Conservation (phyloP, 805 yeast species). For the Scheffersomyces spartinae region DNA sequence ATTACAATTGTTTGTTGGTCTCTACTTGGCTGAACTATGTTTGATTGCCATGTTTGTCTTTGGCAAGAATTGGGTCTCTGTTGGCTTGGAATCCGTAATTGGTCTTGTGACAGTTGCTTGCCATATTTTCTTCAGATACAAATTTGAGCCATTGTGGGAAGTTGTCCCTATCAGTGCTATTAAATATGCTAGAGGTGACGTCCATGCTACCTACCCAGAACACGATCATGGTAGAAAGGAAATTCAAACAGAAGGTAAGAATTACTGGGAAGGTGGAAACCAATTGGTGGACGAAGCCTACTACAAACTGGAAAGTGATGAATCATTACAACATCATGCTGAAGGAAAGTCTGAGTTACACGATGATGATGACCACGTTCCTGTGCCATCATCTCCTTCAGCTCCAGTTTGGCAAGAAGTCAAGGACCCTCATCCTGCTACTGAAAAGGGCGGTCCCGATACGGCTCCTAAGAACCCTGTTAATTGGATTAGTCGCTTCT, state of each 20-base stretch:
- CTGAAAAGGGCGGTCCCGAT: constrained; percentile 2
- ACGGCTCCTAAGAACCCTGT: constrained; percentile 12
- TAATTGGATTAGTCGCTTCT: constrained; percentile 21
- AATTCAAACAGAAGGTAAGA: constrained; percentile 39
- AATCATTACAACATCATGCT: background rate
- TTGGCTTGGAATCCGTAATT: constrained; percentile 55
- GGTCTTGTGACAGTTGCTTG: constrained; percentile 44
- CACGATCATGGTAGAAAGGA: constrained; percentile 56
- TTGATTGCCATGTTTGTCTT: constrained; percentile 62
- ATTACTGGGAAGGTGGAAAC: constrained; percentile 34
- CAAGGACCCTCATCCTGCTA: constrained; percentile 1
- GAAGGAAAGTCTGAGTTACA: no score
- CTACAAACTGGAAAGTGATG: background rate
- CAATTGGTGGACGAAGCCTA: constrained; percentile 21
- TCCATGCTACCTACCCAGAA: constrained; percentile 40
- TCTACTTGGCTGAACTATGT: constrained; percentile 63
- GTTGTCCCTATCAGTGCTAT: constrained; percentile 60
- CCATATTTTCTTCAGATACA: constrained; percentile 48
- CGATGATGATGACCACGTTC: constrained; percentile 2
- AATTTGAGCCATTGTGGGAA: constrained; percentile 53
- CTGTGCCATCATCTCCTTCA: constrained; percentile 1
- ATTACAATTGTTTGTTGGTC: constrained; percentile 59
- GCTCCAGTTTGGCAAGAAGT: constrained; percentile 1
- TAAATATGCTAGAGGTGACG: constrained; percentile 33
- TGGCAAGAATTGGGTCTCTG: constrained; percentile 71